Evolutionary conservation across 1,284 basidiomycete genomes (phyloP).

Genomic region (Trametes sp.): DNA sequence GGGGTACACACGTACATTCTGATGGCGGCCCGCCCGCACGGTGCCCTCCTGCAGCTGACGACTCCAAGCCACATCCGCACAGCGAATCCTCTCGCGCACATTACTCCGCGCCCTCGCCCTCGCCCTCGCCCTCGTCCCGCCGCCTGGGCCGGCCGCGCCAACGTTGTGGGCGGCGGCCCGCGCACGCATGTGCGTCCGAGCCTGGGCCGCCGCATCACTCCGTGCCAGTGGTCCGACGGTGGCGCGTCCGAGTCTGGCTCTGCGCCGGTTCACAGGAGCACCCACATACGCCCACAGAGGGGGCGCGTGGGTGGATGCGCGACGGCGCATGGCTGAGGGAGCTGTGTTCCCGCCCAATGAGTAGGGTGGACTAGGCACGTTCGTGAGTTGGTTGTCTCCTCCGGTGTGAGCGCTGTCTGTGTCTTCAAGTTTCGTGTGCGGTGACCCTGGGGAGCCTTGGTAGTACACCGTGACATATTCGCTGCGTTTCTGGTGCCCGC

Average conservation of each 20-base stretch:
- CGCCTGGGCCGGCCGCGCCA: background rate
- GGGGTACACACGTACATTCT: background rate
- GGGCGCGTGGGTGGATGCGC: background rate
- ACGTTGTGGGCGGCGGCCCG: too few species aligned
- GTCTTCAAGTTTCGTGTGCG: too few species aligned
- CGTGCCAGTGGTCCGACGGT: background rate
- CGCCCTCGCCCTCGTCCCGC: background rate
- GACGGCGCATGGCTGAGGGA: background rate
- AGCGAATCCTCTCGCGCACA: conserved; percentile 1
- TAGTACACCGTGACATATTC: too few species aligned
- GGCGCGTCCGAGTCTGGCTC: background rate
- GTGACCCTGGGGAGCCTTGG: too few species aligned
- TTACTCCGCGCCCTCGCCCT: too few species aligned
- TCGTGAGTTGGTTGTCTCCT: background rate
- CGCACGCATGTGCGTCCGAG: background rate
- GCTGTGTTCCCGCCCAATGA: background rate
- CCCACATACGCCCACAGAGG: conserved; percentile 17
- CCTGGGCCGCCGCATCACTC: background rate
- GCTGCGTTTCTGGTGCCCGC: too few species aligned
- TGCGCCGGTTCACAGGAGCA: background rate
- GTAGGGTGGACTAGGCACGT: background rate
- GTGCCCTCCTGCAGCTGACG: background rate
- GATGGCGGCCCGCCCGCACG: background rate
- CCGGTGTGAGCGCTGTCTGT: too few species aligned
- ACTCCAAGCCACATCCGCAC: too few species aligned